Evolutionary conservation across 2,329 filamentous ascomycete genomes (phyloP).

Genomic region (Chaetomiaceae sp.): DNA sequence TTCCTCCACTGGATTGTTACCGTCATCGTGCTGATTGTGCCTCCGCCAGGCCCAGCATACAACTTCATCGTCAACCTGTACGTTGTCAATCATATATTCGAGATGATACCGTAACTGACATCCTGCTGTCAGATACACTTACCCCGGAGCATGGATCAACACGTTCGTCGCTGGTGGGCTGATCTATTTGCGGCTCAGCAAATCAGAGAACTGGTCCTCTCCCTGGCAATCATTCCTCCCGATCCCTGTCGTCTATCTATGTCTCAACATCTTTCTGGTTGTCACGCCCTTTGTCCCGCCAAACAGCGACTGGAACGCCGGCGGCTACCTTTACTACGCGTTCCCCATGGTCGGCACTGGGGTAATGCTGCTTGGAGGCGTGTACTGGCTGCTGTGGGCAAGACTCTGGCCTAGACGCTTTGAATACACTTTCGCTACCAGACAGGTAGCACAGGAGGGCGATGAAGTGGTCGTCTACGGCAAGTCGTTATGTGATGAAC

Average conservation of each 20-base stretch:
- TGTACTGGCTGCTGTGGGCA: conserved; percentile 53
- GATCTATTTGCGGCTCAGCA: conserved; percentile 47
- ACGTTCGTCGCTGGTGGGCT: conserved; percentile 48
- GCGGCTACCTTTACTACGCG: conserved; percentile 53
- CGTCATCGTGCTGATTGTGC: conserved; percentile 60
- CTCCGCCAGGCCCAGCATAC: conserved; percentile 64
- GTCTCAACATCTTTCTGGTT: conserved; percentile 50
- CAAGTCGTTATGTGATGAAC: neutral
- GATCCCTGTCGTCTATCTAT: conserved; percentile 44
- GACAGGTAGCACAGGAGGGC: conserved; percentile 39
- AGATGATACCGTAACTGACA: neutral
- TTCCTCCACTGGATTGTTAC: conserved; percentile 65
- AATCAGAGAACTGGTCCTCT: conserved; percentile 49
- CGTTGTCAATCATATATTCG: neutral
- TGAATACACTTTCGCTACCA: conserved; percentile 46
- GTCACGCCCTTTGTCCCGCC: conserved; percentile 54
- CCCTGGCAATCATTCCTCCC: conserved; percentile 50
- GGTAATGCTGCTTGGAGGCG: conserved; percentile 45
- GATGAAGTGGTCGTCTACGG: conserved; percentile 35
- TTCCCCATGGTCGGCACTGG: conserved; percentile 53
- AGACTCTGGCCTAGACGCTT: conserved; percentile 46
- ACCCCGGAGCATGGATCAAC: conserved; percentile 52
- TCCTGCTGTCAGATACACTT: conserved; percentile 40
- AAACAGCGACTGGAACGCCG: conserved; percentile 41
- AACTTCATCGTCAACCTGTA: conserved; percentile 60